Base-by-base conservation (phyloP, 2,329 filamentous ascomycete genomes). In the Exophiala aquamarina region DNA sequence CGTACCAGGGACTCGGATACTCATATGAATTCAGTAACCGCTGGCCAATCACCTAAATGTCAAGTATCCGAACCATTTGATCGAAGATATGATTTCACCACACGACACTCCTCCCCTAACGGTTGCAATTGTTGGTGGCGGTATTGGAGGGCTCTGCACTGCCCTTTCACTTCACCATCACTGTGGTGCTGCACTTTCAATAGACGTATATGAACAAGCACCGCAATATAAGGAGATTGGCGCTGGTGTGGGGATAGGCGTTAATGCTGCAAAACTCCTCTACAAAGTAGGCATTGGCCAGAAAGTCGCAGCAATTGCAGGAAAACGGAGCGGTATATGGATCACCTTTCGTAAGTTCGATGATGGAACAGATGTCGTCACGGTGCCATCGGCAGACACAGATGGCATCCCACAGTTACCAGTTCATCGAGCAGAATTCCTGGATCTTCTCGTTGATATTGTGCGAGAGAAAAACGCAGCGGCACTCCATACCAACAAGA, bases 371-470 rank as follows among this genome's bases (percentile, higher is more conserved):
- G 61, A 67, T 21, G 61, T 67, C 43, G 52, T 62, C 7, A 64
- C 59, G 2, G 49, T 67, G 13, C 56, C 55, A 8, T 57, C 59
- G 11, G 52, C 58, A 20, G 61, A 64, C 23, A 50, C 50, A n/a
- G 47, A 45, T 44, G 20, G 48, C 32, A 2, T 54, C 20, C 42
- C 34, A 28, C 38, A 43, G 18, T 18, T 43, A 28, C 43, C 48
- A 1, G 43, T 50, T 4, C 48, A 47, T 23, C 32, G 72, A 8
- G 69, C 69, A 10, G 61, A 69, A 26, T 72, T 72, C 43, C 57
- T 75, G 17, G 67, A 69, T 40, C 61, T 67, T 36, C 46, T 75
- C 20, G 62, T 74, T 1, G 63, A 67, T 20, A 45, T 70, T 4
- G 56, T 77, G n/a, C 70, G 70, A 0, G 50, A 58, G 2, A 63